Conservation (phyloP, 371 early-diverging fungal species). For the Mucor velutinosus region DNA sequence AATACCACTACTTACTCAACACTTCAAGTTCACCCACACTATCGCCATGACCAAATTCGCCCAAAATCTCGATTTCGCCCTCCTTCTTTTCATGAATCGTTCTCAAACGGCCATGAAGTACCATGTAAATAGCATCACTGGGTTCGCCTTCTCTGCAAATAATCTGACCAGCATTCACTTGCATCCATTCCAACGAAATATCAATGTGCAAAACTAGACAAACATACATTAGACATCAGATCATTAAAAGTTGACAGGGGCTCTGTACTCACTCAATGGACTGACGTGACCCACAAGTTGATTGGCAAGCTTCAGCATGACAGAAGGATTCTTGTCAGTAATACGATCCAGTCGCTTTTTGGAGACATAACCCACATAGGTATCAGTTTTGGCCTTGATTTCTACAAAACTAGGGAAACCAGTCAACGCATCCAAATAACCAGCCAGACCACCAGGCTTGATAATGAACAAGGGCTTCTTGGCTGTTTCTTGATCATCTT, state of each 20-base stretch:
- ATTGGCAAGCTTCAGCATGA: constrained; percentile 86
- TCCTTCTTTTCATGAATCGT: constrained; percentile 73
- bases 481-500: constrained; percentile 21
- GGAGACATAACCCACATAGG: constrained; percentile 85
- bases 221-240: neutral
- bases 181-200: constrained; percentile 95
- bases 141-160: constrained; percentile 86
- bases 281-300: constrained; percentile 82
- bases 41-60: constrained; percentile 93
- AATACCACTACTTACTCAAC: constrained; percentile 52
- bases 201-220: constrained; percentile 82
- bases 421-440: constrained; percentile 90
- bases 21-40: constrained; percentile 95
- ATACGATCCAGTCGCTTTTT: constrained; percentile 81
- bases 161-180: constrained; percentile 90
- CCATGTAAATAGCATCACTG: constrained; percentile 89
- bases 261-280: constrained; percentile 66
- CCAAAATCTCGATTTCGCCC: constrained; percentile 78
- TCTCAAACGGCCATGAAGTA: constrained; percentile 92
- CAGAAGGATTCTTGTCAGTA: constrained; percentile 80
- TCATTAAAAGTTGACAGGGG: neutral
- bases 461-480: constrained; percentile 69
- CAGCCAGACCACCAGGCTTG: constrained; percentile 87
- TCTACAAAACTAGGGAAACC: constrained; percentile 89
- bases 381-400: constrained; percentile 79